These are phyloP conservation scores for Aspergillus felis DNA, from an alignment of 2,329 filamentous ascomycete genomes.

Conservation along the genomic window DNA sequence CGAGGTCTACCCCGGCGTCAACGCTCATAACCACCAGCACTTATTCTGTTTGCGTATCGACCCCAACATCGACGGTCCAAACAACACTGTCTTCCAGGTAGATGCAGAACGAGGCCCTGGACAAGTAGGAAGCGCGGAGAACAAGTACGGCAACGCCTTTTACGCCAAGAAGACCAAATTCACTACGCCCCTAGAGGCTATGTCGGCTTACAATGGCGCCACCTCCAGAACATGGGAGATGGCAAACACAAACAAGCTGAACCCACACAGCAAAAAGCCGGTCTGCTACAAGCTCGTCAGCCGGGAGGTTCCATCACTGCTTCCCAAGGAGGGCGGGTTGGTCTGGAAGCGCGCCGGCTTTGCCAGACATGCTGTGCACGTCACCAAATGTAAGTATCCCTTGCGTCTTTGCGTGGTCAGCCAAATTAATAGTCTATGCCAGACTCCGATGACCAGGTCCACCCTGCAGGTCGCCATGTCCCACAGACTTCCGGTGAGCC, in stretches of 20 bases:
- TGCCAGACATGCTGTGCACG: conserved; percentile 79
- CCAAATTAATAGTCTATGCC: conserved; percentile 9
- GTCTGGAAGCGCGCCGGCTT: conserved; percentile 91
- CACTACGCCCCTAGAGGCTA: conserved; percentile 62
- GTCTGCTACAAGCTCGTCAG: conserved; percentile 86
- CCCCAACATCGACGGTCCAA: conserved; percentile 77
- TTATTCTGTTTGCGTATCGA: conserved; percentile 88
- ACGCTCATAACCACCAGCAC: conserved; percentile 95
- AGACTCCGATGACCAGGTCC: conserved; percentile 78
- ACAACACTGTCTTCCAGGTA: conserved; percentile 80
- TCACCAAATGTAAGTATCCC: conserved; percentile 71
- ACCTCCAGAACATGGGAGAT: conserved; percentile 89
- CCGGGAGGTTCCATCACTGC: conserved; percentile 70
- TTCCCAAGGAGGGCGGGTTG: conserved; percentile 75
- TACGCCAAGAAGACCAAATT: conserved; percentile 80
- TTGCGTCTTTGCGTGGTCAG: neutral
- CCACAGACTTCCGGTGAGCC: conserved; percentile 82
- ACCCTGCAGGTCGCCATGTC: conserved; percentile 81
- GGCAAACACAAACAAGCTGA: conserved; percentile 75
- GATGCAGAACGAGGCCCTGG: conserved; percentile 69
- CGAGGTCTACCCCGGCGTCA: conserved; percentile 84
- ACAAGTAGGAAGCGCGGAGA: conserved; percentile 74
- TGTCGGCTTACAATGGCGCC: conserved; percentile 75
- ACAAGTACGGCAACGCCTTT: conserved; percentile 87
- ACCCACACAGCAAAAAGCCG: conserved; percentile 81